A percentile compares a stretch with the other conserved stretches of the same genome.
phyloP scores from a whole-genome alignment of 768 basidiomycete genomes.

The Mycena polygramma region DNA sequence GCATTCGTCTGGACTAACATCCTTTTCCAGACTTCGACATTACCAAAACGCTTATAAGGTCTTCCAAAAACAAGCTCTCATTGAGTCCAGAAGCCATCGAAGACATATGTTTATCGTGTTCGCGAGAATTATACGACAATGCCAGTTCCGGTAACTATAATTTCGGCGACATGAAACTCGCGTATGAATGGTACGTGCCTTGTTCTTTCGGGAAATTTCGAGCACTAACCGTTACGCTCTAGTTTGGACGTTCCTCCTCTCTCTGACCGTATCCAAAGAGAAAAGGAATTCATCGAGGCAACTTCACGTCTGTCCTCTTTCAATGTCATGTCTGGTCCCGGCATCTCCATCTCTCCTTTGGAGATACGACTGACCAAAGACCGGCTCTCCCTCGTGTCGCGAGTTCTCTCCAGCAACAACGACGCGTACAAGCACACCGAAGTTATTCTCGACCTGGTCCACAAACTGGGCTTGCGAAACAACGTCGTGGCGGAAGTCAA shows the following conservation, averaged over 20 bases:
- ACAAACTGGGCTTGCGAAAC: conserved; percentile 86
- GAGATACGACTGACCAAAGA: conserved; percentile 95
- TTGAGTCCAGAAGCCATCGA: conserved; percentile 71
- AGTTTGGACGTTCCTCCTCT: conserved; percentile 83
- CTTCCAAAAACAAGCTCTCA: conserved; percentile 60
- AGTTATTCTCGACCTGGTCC: conserved; percentile 89
- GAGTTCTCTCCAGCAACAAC: conserved; percentile 84
- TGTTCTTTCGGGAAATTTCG: conserved; percentile 16
- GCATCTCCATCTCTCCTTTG: conserved; percentile 87
- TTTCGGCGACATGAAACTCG: conserved; percentile 94
- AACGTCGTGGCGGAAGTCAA: conserved; percentile 86
- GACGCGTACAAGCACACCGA: conserved; percentile 94
- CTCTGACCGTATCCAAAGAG: conserved; percentile 72
- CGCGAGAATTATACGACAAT: conserved; percentile 95
- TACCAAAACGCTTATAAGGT: conserved; percentile 71
- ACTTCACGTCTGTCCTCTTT: conserved; percentile 96
- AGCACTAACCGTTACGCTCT: conserved; percentile 18
- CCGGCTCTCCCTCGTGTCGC: conserved; percentile 87
- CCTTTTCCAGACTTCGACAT: conserved; percentile 70
- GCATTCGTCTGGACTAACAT: conserved; percentile 27
- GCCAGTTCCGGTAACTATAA: conserved; percentile 93
- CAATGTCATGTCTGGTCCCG: conserved; percentile 81
- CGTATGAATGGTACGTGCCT: conserved; percentile 87
- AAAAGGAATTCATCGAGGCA: conserved; percentile 97
- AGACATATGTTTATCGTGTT: conserved; percentile 83